Conservation (phyloP, 306 rosid genomes). For the Hylodesmum podocarpum region DNA sequence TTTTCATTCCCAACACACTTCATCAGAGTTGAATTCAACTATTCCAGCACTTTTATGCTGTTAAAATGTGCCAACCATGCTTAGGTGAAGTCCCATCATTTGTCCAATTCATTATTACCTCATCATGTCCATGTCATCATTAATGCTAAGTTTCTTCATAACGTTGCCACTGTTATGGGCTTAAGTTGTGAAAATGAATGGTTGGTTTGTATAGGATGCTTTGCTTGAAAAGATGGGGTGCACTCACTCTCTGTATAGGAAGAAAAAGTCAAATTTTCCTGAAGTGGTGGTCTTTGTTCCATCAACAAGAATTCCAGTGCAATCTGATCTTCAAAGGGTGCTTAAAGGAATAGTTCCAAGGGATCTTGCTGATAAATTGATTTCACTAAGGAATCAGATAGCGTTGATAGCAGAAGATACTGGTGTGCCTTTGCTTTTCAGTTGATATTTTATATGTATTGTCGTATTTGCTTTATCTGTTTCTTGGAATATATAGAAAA, state of each 20-base stretch:
- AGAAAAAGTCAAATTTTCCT: constrained; percentile 58
- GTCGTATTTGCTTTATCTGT: neutral
- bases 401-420: constrained; percentile 80
- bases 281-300: constrained; percentile 78
- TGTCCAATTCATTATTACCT: constrained; percentile 14
- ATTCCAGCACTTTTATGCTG: constrained; percentile 20
- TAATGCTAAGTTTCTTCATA: neutral
- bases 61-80: constrained; percentile 18
- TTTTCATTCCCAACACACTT: constrained; percentile 19
- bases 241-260: constrained; percentile 69
- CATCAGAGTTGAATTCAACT: constrained; percentile 10
- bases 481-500: constrained; percentile 13
- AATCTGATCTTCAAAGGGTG: constrained; percentile 65
- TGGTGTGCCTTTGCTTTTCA: constrained; percentile 41
- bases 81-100: neutral
- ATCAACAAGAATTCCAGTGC: constrained; percentile 69
- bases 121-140: constrained; percentile 20
- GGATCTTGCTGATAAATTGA: constrained; percentile 59
- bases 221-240: constrained; percentile 74
- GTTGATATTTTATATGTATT: neutral
- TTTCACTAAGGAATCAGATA: constrained; percentile 79
- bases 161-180: constrained; percentile 19
- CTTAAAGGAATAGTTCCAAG: constrained; percentile 63
- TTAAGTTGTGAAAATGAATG: constrained; percentile 30
- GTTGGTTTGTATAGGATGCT: constrained; percentile 56